These are phyloP conservation scores for Madurella fahalii DNA, from an alignment of 2,329 filamentous ascomycete species.

Conservation along the genomic window DNA sequence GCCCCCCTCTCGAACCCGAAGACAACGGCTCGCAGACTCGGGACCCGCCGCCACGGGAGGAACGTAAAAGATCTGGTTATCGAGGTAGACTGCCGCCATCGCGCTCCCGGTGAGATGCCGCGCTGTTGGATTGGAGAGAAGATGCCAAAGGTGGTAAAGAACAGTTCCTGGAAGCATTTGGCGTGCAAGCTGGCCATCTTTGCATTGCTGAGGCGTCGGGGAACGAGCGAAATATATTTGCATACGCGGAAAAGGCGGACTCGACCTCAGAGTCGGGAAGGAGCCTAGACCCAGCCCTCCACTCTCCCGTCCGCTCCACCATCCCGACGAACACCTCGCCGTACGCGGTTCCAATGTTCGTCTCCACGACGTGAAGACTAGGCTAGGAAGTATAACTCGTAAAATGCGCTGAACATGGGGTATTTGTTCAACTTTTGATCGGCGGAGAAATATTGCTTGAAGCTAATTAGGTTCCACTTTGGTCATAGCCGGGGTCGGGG, in stretches of 20 bases:
- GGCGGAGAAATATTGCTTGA: too few species aligned
- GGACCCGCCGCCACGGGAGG: background rate
- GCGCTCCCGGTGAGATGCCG: conserved; percentile 3
- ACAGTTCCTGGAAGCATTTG: conserved; percentile 13
- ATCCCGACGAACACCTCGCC: conserved; percentile 12
- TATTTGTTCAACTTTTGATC: too few species aligned
- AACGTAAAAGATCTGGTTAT: conserved; percentile 13
- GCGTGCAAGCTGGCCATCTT: conserved; percentile 13
- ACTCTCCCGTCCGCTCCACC: background rate
- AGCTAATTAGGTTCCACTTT: too few species aligned
- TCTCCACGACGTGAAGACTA: too few species aligned
- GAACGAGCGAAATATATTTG: conserved; percentile 18
- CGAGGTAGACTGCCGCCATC: conserved; percentile 11
- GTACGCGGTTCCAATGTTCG: conserved; percentile 2
- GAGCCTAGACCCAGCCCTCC: conserved; percentile 2
- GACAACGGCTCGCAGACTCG: conserved; percentile 6
- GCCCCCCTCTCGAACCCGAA: conserved; percentile 4
- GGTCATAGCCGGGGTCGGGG: too few species aligned
- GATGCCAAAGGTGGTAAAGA: conserved; percentile 9
- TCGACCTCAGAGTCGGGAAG: conserved; percentile 15
- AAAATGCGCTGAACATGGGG: too few species aligned
- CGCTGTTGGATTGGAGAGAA: conserved; percentile 8
- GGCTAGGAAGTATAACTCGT: too few species aligned
- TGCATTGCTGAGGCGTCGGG: conserved; percentile 2
- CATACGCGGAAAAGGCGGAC: conserved; percentile 13